phyloP scores from a whole-genome alignment of 2,329 filamentous ascomycete species.

The Clarireedia homoeocarpa region DNA sequence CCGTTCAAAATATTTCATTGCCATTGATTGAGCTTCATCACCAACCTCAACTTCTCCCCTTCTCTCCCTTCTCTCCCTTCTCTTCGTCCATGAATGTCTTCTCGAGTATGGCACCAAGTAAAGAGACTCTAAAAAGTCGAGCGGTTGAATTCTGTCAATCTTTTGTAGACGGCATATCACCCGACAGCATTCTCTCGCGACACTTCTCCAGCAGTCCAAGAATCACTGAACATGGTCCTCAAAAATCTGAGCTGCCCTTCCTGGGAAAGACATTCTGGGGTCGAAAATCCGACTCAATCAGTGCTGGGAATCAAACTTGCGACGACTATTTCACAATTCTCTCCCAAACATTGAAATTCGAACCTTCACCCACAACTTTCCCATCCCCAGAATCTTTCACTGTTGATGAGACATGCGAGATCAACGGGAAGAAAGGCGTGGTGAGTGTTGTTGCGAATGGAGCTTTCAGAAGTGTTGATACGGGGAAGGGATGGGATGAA shows the following conservation, averaged over 20 bases:
- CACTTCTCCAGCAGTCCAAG: constrained; percentile 7
- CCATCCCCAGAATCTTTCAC: constrained; percentile 11
- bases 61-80: neutral
- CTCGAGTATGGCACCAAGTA: neutral
- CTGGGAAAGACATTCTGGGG: constrained; percentile 31
- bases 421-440: constrained; percentile 15
- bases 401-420: constrained; percentile 28
- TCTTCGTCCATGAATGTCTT: neutral
- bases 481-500: constrained; percentile 34
- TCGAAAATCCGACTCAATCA: neutral
- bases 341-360: constrained; percentile 22
- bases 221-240: constrained; percentile 36
- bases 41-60: neutral
- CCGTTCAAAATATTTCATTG: too few species aligned
- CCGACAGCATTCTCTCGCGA: constrained; percentile 1
- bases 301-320: constrained; percentile 24
- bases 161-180: neutral
- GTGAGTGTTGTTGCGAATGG: constrained; percentile 32
- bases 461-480: constrained; percentile 31
- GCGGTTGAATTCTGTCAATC: constrained; percentile 8
- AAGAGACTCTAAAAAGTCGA: neutral
- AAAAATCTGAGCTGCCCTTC: constrained; percentile 31
- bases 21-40: neutral
- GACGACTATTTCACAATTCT: constrained; percentile 33
- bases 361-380: constrained; percentile 1